These are phyloP conservation scores for Amborella trichopoda DNA, from an alignment of 164 flowering plant species.

Conservation along the genomic window DNA sequence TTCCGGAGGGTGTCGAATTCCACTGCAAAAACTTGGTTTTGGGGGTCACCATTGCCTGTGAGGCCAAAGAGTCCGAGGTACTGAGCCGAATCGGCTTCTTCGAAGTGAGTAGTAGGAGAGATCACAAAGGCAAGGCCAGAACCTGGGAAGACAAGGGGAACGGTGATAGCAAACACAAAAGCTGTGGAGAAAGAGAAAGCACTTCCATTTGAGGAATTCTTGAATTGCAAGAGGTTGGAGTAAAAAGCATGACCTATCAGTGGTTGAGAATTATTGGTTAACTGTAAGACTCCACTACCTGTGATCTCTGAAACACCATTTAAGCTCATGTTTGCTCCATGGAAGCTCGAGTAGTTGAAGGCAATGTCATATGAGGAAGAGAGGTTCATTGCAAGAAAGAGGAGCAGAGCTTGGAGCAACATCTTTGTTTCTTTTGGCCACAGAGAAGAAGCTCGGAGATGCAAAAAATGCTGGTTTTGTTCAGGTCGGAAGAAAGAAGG, in stretches of 20 bases:
- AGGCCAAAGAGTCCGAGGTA: conserved; percentile 31
- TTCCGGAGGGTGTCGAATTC: conserved; percentile 38
- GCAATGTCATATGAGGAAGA: too few relatives aligned
- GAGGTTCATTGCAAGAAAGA: too few relatives aligned
- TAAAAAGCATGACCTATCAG: conserved; percentile 17
- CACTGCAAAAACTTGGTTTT: conserved; percentile 28
- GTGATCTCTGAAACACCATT: too few relatives aligned
- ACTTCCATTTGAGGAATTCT: conserved; percentile 1
- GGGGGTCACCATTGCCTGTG: conserved; percentile 6
- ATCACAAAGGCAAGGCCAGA: conserved; percentile 35
- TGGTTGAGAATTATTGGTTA: conserved; percentile 3
- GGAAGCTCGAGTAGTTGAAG: too few relatives aligned
- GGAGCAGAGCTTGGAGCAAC: too few relatives aligned
- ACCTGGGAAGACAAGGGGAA: conserved; percentile 13
- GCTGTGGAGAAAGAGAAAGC: conserved; percentile 35
- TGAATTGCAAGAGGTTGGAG: conserved; percentile 10
- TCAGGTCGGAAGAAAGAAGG: too few relatives aligned
- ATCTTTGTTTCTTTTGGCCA: too few relatives aligned
- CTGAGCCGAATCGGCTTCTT: too few relatives aligned
- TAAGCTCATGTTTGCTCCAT: too few relatives aligned
- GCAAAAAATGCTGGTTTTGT: too few relatives aligned
- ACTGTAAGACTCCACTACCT: not conserved
- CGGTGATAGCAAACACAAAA: conserved; percentile 30
- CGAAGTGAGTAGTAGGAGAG: conserved; percentile 22
- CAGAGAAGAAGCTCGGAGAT: too few relatives aligned